Base-by-base conservation (phyloP, 2,329 filamentous ascomycete genomes). In the Aspergillus thermomutatus region DNA sequence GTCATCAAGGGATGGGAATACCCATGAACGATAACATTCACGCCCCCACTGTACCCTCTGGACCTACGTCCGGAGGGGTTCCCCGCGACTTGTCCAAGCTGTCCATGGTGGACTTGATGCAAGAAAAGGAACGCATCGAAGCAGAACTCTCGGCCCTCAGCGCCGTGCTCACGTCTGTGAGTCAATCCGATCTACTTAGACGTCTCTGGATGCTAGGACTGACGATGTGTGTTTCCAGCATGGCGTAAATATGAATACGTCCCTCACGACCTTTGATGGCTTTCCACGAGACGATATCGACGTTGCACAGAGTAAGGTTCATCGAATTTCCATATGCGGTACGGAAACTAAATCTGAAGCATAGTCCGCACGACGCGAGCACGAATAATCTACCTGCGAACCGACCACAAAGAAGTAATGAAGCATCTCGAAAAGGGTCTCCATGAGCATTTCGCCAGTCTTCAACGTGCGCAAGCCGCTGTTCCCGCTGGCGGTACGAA, bases 401-500 rank as follows among this genome's bases (percentile, higher is more conserved):
- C 97, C 70, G 94, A 99, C 75, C 93, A 96, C 78, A 97, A 95
- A 72, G 86, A 87, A 41, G 77, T 97, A 46, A 97, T 97, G 92
- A 77, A 77, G 56, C 80, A 83, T 57, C 88, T 97, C 64, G 94
- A 97, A 74, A 87, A 87, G 68, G 87, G 87, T 49, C 82, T 99
- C n/a, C 91, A 97, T 70, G 87, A 89, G 63, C 89, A 94, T 70
- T 96, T 97, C 72, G 92, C 91, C n/a, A 85, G 78, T 59, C 72
- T 90, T 46, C 81, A 83, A 60, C 80, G 85, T 59, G 76, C 79
- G 26, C 77, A 82, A 53, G 74, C 78, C 49, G 70, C 66, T 50
- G 53, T 67, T n/a, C 61, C 69, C 31, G 61, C 64, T 14, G 61
- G 66, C 19, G 66, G 69, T 40, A 57, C 60, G 8, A 62, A 55